phyloP scores from a whole-genome alignment of 768 basidiomycete species.

The Amylocystis lapponica region DNA sequence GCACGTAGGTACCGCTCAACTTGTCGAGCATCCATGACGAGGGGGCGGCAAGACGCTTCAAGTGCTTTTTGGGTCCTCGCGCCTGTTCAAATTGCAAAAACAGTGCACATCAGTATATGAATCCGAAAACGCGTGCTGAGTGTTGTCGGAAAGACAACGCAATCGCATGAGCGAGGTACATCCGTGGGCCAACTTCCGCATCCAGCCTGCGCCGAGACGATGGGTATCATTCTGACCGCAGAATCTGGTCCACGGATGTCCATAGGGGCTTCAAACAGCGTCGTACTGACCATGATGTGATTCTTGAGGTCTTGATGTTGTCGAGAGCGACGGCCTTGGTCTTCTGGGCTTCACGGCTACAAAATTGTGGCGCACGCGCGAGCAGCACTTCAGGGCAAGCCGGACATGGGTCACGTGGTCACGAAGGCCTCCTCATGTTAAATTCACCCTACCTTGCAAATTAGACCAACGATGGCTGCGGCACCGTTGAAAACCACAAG shows the following conservation, averaged over 20 bases:
- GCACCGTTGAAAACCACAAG: no score
- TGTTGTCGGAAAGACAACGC: constrained; percentile 1
- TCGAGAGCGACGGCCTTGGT: constrained; percentile 25
- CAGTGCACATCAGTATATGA: constrained; percentile 16
- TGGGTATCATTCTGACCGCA: neutral
- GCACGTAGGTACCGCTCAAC: constrained; percentile 88
- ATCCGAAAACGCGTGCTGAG: neutral
- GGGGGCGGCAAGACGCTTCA: constrained; percentile 96
- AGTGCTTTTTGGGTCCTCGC: constrained; percentile 98
- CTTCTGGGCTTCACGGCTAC: constrained; percentile 1
- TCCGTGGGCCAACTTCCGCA: constrained; percentile 21
- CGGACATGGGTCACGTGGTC: neutral
- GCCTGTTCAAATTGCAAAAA: constrained; percentile 44
- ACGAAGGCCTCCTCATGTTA: no score
- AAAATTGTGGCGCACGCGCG: constrained; percentile 1
- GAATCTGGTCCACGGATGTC: constrained; percentile 5
- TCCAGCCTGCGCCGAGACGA: constrained; percentile 23
- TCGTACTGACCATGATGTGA: constrained; percentile 31
- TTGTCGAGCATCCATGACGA: constrained; percentile 99
- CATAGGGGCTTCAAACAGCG: constrained; percentile 11
- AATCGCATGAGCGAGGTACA: constrained; percentile 17
- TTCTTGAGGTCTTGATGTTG: constrained; percentile 30
- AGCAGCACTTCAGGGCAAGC: constrained; percentile 7
- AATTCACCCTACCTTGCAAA: no score
- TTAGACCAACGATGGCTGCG: no score